A percentile compares a stretch with the other conserved stretches of the same genome.
These are phyloP conservation scores for Spizellomyces punctatus DNA, from an alignment of 192 early-diverging fungal species.

Conservation along the genomic window DNA sequence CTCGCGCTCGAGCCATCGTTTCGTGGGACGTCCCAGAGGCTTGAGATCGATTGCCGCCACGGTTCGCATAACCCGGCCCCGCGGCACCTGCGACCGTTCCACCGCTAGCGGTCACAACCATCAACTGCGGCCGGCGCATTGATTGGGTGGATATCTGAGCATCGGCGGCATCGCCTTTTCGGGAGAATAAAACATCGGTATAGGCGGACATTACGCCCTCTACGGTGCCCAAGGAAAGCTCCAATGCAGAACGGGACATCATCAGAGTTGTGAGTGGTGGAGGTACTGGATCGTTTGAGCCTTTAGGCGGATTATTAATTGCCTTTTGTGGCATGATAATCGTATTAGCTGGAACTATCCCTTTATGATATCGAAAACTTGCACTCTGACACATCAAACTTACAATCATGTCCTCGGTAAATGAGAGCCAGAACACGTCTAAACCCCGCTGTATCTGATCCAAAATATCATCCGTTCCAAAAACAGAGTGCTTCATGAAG, in stretches of 20 bases:
- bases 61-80: background rate
- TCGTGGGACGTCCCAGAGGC: constrained; percentile 20
- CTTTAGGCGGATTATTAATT: background rate
- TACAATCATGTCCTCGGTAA: constrained; percentile 39
- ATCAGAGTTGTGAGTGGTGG: constrained; percentile 16
- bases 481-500: constrained; percentile 29
- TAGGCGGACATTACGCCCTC: constrained; percentile 34
- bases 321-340: background rate
- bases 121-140: background rate
- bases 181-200: constrained; percentile 30
- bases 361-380: too few relatives aligned
- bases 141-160: background rate
- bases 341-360: too few relatives aligned
- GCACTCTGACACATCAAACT: too few relatives aligned
- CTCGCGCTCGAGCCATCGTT: constrained; percentile 27
- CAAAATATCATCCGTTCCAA: constrained; percentile 42
- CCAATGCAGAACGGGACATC: constrained; percentile 29
- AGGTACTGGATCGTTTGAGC: background rate
- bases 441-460: constrained; percentile 43
- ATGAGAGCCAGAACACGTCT: constrained; percentile 44
- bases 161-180: constrained; percentile 10
- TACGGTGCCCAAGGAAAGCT: constrained; percentile 26
- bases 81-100: constrained; percentile 12
- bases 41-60: background rate
- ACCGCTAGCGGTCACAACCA: constrained; percentile 27